Evolutionary conservation across 768 basidiomycete species (phyloP).

Genomic region (Phallus indusiatus): DNA sequence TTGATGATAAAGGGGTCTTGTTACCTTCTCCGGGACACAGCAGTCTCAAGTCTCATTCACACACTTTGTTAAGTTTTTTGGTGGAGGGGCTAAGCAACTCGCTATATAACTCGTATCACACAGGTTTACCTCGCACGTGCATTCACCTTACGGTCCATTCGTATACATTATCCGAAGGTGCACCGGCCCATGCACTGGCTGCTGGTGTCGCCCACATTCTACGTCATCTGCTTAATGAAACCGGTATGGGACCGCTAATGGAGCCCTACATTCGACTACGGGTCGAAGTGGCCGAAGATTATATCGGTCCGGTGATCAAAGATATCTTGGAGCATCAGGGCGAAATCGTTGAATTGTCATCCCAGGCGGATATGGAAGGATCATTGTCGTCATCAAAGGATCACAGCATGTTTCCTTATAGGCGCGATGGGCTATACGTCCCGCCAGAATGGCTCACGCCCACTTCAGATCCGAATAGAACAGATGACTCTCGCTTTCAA

Average conservation of each 20-base stretch:
- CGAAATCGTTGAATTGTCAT: conserved; percentile 60
- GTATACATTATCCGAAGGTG: conserved; percentile 33
- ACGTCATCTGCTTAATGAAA: conserved; percentile 48
- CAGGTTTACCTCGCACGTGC: conserved; percentile 59
- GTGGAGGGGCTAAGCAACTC: conserved; percentile 62
- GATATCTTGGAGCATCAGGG: conserved; percentile 79
- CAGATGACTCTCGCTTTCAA: conserved; percentile 25
- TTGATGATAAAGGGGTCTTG: conserved; percentile 42
- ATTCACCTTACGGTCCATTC: conserved; percentile 46
- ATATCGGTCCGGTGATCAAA: conserved; percentile 68
- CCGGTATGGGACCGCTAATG: conserved; percentile 63
- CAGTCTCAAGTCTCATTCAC: conserved; percentile 27
- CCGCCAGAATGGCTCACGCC: conserved; percentile 74
- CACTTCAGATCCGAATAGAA: conserved; percentile 33
- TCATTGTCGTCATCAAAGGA: conserved; percentile 12
- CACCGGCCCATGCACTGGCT: conserved; percentile 44
- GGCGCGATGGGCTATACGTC: conserved; percentile 60
- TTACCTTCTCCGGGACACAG: conserved; percentile 44
- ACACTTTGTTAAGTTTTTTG: conserved; percentile 37
- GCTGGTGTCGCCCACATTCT: conserved; percentile 57
- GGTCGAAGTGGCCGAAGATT: conserved; percentile 55
- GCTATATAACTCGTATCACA: conserved; percentile 72
- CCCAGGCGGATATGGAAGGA: conserved; percentile 21
- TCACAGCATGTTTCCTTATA: conserved; percentile 34
- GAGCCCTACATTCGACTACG: conserved; percentile 72